Conservation (phyloP, 257 asterid species). For the Handroanthus guayacan region DNA sequence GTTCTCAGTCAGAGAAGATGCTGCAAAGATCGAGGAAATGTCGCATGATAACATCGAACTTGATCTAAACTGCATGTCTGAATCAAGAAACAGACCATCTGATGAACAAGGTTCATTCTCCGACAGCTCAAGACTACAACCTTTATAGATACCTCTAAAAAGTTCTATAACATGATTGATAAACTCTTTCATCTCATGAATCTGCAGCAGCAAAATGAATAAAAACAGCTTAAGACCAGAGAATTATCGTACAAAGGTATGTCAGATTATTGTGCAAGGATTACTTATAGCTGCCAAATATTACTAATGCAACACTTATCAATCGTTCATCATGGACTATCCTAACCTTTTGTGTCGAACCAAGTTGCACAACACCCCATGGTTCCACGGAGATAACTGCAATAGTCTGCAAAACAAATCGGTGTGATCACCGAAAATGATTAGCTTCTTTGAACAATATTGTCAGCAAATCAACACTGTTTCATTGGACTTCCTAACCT, state of each 20-base stretch:
- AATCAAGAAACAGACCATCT: constrained; percentile 29
- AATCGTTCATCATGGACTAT: neutral
- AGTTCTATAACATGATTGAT: constrained; percentile 56
- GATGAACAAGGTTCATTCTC: constrained; percentile 37
- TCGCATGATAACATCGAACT: constrained; percentile 42
- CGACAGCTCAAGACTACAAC: constrained; percentile 25
- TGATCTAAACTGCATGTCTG: constrained; percentile 31
- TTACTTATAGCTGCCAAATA: too few species aligned
- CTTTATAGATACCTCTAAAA: constrained; percentile 51
- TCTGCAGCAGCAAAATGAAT: constrained; percentile 46
- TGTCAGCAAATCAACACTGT: constrained; percentile 19
- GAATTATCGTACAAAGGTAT: too few species aligned
- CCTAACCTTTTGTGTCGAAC: constrained; percentile 80
- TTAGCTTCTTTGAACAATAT: constrained; percentile 9
- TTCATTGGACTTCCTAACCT: constrained; percentile 44
- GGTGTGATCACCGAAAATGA: neutral
- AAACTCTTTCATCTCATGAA: constrained; percentile 58
- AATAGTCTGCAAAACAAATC: constrained; percentile 62
- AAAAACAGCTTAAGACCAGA: too few species aligned
- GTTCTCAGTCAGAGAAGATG: constrained; percentile 16
- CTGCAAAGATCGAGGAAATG: constrained; percentile 5
- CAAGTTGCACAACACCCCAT: constrained; percentile 82
- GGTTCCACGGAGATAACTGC: constrained; percentile 76
- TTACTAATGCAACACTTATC: too few species aligned
- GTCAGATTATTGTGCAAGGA: too few species aligned